Conservation (phyloP, 495 filamentous ascomycete species). For the Umbilicaria muhlenbergii region DNA sequence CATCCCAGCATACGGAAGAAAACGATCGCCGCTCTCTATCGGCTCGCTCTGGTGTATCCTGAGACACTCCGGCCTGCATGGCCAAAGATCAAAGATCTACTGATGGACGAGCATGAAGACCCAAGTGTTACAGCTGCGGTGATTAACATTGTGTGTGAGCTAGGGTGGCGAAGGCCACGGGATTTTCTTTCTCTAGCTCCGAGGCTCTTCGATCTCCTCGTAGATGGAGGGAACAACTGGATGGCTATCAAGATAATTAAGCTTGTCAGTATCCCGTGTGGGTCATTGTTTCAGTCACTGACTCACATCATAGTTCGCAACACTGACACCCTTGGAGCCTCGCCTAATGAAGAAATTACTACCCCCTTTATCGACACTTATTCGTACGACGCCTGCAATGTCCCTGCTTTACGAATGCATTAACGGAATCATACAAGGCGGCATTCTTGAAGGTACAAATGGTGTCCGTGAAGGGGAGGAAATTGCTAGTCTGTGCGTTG, state of each 20-base stretch:
- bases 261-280: constrained; percentile 39
- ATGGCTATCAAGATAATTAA: constrained; percentile 99
- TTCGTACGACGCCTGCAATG: constrained; percentile 90
- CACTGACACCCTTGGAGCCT: constrained; percentile 82
- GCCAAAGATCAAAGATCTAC: constrained; percentile 88
- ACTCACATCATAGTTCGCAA: constrained; percentile 56
- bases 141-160: constrained; percentile 90
- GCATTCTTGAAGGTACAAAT: constrained; percentile 68
- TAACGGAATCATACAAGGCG: constrained; percentile 93
- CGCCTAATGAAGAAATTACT: constrained; percentile 83
- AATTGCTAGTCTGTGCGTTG: constrained; percentile 83
- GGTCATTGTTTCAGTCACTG: not conserved
- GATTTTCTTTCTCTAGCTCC: constrained; percentile 91
- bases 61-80: constrained; percentile 84
- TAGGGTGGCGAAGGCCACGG: constrained; percentile 83
- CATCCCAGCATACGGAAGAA: constrained; percentile 80
- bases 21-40: constrained; percentile 82
- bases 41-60: constrained; percentile 83
- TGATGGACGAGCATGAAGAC: constrained; percentile 84
- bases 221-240: constrained; percentile 95
- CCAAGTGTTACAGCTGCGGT: constrained; percentile 89
- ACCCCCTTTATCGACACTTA: constrained; percentile 83
- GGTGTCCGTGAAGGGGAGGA: constrained; percentile 72
- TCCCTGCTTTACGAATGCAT: constrained; percentile 95
- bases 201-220: constrained; percentile 76